phyloP scores from a whole-genome alignment of 2,329 filamentous ascomycete genomes.

The Aspergillus aculeatus region DNA sequence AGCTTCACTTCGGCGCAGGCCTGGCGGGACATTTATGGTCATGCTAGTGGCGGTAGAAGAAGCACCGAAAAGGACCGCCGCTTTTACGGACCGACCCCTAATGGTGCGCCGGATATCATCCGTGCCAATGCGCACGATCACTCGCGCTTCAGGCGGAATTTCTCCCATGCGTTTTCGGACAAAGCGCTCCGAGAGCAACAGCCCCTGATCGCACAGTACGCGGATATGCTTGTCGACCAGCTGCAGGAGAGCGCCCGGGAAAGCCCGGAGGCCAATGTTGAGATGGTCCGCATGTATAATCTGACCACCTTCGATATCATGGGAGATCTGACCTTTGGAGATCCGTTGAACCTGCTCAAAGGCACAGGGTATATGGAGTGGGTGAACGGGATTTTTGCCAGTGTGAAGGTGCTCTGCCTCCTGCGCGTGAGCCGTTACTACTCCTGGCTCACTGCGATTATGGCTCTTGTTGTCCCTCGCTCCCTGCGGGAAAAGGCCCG shows the following conservation, averaged over 20 bases:
- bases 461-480: neutral
- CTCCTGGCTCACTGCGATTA: neutral
- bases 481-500: conserved; percentile 2
- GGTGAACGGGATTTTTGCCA: conserved; percentile 11
- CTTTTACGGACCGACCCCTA: conserved; percentile 22
- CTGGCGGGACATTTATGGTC: conserved; percentile 40
- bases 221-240: conserved; percentile 27
- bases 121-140: conserved; percentile 29
- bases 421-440: conserved; percentile 4
- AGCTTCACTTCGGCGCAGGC: conserved; percentile 31
- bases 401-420: conserved; percentile 9
- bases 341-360: conserved; percentile 9
- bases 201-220: conserved; percentile 30
- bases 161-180: conserved; percentile 38
- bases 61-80: conserved; percentile 27
- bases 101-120: conserved; percentile 25
- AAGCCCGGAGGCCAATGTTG: neutral
- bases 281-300: conserved; percentile 11
- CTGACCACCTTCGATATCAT: conserved; percentile 21
- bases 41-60: conserved; percentile 24
- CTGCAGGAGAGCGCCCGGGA: conserved; percentile 5
- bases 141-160: conserved; percentile 31
- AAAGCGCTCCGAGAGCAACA: conserved; percentile 36
- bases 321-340: conserved; percentile 18
- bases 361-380: conserved; percentile 9